These are phyloP conservation scores for Earliella scabrosa DNA, from an alignment of 1,284 basidiomycete species.

Conservation along the genomic window DNA sequence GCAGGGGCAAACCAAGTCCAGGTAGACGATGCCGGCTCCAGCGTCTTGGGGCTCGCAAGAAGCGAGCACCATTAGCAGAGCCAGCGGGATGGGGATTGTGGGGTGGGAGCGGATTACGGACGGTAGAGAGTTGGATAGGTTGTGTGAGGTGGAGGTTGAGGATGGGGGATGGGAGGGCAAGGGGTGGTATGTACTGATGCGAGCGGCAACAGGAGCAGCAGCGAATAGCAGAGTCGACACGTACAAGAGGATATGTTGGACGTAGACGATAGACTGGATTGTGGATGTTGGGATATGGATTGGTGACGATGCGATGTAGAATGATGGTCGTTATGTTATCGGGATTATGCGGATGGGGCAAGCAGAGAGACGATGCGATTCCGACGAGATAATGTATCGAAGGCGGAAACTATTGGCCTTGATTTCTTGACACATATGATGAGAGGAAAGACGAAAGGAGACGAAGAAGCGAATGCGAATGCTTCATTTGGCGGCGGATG, in stretches of 20 bases:
- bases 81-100: not conserved
- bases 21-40: not conserved
- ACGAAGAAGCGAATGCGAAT: not conserved
- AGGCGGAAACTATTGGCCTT: slow-evolving; percentile 28
- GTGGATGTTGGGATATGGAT: not conserved
- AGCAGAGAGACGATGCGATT: slow-evolving; percentile 4
- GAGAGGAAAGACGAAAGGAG: not conserved
- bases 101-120: slow-evolving; percentile 9
- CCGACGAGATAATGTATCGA: slow-evolving; percentile 11
- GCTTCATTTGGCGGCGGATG: not conserved
- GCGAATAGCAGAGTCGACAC: slow-evolving; percentile 20
- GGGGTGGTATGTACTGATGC: slow-evolving; percentile 22
- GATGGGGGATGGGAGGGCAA: not conserved
- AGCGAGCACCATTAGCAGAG: not conserved
- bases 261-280: slow-evolving; percentile 2
- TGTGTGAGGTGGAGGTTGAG: not conserved
- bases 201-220: slow-evolving; percentile 17
- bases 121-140: not conserved
- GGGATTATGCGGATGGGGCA: slow-evolving; percentile 10
- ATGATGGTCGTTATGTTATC: not conserved
- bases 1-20: not conserved
- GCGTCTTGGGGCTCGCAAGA: not conserved
- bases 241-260: slow-evolving; percentile 2
- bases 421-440: slow-evolving; percentile 16
- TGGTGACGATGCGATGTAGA: not conserved